phyloP scores from a whole-genome alignment of 192 early-diverging fungal species.

The Gaertneriomyces sp. region DNA sequence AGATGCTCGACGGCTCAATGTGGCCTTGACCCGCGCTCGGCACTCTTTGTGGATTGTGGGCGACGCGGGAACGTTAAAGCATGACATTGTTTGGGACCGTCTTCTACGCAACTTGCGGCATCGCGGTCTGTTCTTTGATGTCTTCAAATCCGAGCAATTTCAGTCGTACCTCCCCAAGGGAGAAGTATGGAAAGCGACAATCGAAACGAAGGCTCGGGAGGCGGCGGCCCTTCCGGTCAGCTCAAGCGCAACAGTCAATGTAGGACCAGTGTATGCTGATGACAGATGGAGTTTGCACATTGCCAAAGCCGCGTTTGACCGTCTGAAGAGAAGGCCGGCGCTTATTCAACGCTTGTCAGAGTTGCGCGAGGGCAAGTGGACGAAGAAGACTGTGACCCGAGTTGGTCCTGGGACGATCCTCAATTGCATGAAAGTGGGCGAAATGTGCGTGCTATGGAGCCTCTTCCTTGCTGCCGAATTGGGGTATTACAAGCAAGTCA shows the following conservation, averaged over 20 bases:
- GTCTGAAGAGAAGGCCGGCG: too few species aligned
- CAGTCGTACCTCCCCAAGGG: background rate
- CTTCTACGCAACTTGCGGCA: background rate
- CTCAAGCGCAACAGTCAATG: too few species aligned
- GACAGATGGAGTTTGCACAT: too few species aligned
- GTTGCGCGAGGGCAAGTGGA: too few species aligned
- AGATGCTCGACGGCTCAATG: background rate
- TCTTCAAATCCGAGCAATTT: background rate
- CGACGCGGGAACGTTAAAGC: background rate
- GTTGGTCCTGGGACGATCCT: background rate
- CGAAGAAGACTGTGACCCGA: too few species aligned
- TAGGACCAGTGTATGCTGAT: too few species aligned
- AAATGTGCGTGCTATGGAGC: constrained; percentile 6
- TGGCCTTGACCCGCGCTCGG: background rate
- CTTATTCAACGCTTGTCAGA: too few species aligned
- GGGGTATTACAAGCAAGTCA: background rate
- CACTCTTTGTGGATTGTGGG: background rate
- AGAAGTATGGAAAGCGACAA: too few species aligned
- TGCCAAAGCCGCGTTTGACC: too few species aligned
- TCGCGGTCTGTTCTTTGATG: background rate
- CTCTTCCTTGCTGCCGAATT: background rate
- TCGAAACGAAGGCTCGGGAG: too few species aligned
- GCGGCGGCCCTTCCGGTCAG: too few species aligned
- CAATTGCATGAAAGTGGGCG: background rate
- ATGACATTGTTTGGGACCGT: background rate